Percentiles rank a stretch among this genome's conserved stretches.
These are phyloP conservation scores for Globomyces pollinis-pini DNA, from an alignment of 192 early-diverging fungal species.

Conservation along the genomic window DNA sequence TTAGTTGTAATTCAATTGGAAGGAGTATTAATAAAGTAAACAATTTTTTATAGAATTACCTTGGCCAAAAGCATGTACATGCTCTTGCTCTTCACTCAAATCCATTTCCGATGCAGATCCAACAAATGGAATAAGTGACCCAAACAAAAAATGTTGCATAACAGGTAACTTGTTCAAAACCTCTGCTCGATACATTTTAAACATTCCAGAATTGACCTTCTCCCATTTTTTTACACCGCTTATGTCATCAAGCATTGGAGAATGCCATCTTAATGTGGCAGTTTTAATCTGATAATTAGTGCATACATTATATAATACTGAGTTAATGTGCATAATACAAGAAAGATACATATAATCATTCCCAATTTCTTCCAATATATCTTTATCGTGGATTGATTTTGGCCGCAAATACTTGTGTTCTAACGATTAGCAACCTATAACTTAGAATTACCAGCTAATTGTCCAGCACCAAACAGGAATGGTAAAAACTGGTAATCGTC, in stretches of 20 bases:
- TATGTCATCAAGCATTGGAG: constrained; percentile 71
- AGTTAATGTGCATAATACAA: constrained; percentile 72
- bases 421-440: too few relatives aligned
- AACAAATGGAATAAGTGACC: constrained; percentile 49
- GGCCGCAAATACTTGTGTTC: constrained; percentile 67
- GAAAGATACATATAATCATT: constrained; percentile 79
- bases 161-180: constrained; percentile 69
- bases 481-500: constrained; percentile 97
- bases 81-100: constrained; percentile 8
- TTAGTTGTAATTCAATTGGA: constrained; percentile 66
- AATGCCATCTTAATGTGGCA: constrained; percentile 71
- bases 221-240: constrained; percentile 62
- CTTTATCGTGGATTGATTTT: constrained; percentile 55
- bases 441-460: constrained; percentile 56
- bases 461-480: constrained; percentile 87
- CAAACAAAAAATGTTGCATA: constrained; percentile 75
- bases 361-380: constrained; percentile 51
- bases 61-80: constrained; percentile 73
- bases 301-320: constrained; percentile 19
- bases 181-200: constrained; percentile 69
- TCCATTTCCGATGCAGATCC: constrained; percentile 1
- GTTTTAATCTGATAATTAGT: constrained; percentile 52
- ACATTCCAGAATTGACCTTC: constrained; percentile 55
- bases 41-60: constrained; percentile 62
- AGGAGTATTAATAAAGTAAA: constrained; percentile 78